Conservation (phyloP, 768 basidiomycete species). For the Boletus speciosus region DNA sequence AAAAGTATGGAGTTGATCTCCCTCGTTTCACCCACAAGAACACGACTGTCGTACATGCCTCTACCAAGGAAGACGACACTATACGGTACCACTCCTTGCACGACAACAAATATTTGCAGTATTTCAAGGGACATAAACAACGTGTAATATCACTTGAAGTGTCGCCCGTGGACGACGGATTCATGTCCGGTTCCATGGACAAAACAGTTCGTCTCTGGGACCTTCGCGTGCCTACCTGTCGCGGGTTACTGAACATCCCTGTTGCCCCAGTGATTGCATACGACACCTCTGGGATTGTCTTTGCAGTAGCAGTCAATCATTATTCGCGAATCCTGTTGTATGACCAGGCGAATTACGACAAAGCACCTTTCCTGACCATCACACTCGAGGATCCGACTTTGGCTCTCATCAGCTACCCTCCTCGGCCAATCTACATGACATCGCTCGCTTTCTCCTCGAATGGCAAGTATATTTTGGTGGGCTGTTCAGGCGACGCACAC, state of each 20-base stretch:
- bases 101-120: conserved; percentile 94
- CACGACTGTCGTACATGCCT: conserved; percentile 81
- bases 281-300: conserved; percentile 77
- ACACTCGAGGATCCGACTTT: conserved; percentile 80
- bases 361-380: conserved; percentile 85
- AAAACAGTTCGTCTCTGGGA: conserved; percentile 97
- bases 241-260: conserved; percentile 75
- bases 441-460: conserved; percentile 88
- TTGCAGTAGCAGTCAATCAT: conserved; percentile 82
- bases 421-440: conserved; percentile 86
- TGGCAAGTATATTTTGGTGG: conserved; percentile 85
- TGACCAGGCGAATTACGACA: conserved; percentile 84
- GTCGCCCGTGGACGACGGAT: conserved; percentile 89
- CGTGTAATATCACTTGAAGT: conserved; percentile 88
- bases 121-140: conserved; percentile 92
- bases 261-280: conserved; percentile 78
- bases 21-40: conserved; percentile 94
- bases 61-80: conserved; percentile 93
- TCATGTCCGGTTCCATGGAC: conserved; percentile 93
- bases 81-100: conserved; percentile 93
- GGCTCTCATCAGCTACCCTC: conserved; percentile 73
- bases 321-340: conserved; percentile 83
- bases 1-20: conserved; percentile 95
- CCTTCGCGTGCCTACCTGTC: conserved; percentile 71
- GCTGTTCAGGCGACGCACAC: conserved; percentile 90